Evolutionary conservation across 202 grass and related monocot species (phyloP), one percentile per base, ranked within the genome.

Genomic region (Carex sylvatica): DNA sequence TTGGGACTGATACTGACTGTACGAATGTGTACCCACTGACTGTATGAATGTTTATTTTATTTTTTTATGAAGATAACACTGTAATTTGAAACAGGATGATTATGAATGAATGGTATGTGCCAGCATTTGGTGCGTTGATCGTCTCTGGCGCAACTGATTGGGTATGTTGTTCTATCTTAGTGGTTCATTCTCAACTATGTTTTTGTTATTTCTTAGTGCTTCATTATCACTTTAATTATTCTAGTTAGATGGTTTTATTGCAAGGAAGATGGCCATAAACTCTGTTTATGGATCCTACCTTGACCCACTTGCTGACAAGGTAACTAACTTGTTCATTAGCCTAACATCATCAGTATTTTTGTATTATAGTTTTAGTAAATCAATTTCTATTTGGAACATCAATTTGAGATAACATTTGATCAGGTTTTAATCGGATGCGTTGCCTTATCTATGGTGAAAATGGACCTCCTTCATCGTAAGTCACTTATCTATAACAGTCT

Each of bases 261-360:
- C 95, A 52, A 98, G 95, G 83, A 98, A 91, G 89, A 95, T 98
- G 95, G 91, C 87, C 49, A 93, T 95, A 81, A 87, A 88, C 88
- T 93, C 95, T 80, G 92, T 98, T 40, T 67, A 93, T 81, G 95
- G 95, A 72, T 98, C 95, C 49, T 98, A 98, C 82, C 88, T 98
- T 83, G 95, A 98, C 66, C 95, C 95, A 8, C 83, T 98, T 63
- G 95, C 95, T 86, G 95, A 98, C 78, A 93, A 98, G 95, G 92
- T 98, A 83, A n/a, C 65, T 87, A 83, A n/a, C 65, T 87, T 74
- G 6, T 84, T 60, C 13, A 60, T 65, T 9, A 55, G 9, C 68
- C 35, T 54, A 47, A 16, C 15, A 72, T 24, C 22, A 16, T 42
- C 22, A 70, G 24, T 61, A 36, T 68, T 26, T 58, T 54, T 44